Conservation (phyloP, 768 basidiomycete genomes). For the Ephemerocybe angulata region DNA sequence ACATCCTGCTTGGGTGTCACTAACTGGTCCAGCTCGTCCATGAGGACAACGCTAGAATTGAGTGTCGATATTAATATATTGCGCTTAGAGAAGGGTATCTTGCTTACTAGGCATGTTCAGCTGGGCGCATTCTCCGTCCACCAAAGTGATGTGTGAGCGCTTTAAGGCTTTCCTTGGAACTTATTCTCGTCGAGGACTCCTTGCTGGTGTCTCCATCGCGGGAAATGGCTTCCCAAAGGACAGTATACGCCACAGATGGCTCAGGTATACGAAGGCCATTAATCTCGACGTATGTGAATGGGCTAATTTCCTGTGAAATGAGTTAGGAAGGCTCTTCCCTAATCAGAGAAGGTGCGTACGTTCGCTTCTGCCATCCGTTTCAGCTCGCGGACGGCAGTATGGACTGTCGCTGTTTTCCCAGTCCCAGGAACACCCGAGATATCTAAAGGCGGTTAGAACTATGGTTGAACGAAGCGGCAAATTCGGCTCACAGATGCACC, state of each 20-base stretch:
- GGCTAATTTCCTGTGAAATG: slow-evolving; percentile 74
- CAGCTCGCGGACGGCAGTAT: slow-evolving; percentile 85
- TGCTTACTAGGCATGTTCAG: slow-evolving; percentile 82
- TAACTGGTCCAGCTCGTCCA: slow-evolving; percentile 98
- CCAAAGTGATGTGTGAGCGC: slow-evolving; percentile 77
- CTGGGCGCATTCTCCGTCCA: slow-evolving; percentile 61
- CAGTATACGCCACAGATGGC: slow-evolving; percentile 84
- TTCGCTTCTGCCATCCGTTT: slow-evolving; percentile 83
- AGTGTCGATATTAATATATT: slow-evolving; percentile 2
- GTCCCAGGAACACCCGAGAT: slow-evolving; percentile 99
- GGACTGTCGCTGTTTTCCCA: slow-evolving; percentile 97
- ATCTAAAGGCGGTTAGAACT: slow-evolving; percentile 48
- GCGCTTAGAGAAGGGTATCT: too few species aligned
- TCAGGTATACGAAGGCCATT: slow-evolving; percentile 94
- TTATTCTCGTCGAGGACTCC: slow-evolving; percentile 62
- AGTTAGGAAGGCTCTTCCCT: not conserved
- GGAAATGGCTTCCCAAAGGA: slow-evolving; percentile 91
- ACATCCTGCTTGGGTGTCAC: slow-evolving; percentile 97
- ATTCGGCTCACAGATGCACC: slow-evolving; percentile 81
- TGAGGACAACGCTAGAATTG: slow-evolving; percentile 76
- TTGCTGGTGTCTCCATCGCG: slow-evolving; percentile 59
- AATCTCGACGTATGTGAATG: slow-evolving; percentile 96
- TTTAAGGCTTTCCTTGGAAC: slow-evolving; percentile 79
- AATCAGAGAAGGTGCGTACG: slow-evolving; percentile 33
- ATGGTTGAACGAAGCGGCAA: not conserved